Conservation (phyloP, 441 rosid genomes). For the Adansonia gregorii region DNA sequence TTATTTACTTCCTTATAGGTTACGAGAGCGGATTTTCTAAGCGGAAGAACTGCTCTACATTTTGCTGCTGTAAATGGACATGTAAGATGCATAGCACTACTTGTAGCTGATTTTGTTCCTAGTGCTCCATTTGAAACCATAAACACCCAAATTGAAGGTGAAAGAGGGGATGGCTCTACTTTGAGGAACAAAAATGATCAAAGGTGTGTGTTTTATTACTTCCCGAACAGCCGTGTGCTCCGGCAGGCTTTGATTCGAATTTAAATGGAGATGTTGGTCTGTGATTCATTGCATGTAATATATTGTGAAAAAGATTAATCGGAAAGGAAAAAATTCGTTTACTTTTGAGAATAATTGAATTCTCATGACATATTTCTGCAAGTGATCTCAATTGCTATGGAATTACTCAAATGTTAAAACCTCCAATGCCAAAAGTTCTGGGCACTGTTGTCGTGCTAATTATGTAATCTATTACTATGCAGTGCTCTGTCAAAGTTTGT, state of each 20-base stretch:
- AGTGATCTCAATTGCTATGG: constrained; percentile 2
- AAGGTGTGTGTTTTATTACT: constrained; percentile 43
- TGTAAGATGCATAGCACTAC: constrained; percentile 84
- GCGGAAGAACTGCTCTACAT: constrained; percentile 95
- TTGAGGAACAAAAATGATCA: constrained; percentile 60
- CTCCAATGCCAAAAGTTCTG: not conserved
- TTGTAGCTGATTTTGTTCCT: constrained; percentile 90
- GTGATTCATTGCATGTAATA: not conserved
- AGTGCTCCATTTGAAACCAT: constrained; percentile 64
- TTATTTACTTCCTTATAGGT: constrained; percentile 51
- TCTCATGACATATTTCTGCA: not conserved
- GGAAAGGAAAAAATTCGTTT: not conserved
- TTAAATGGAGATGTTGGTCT: not conserved
- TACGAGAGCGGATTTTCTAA: constrained; percentile 88
- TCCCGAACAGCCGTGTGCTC: not conserved
- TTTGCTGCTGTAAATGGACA: constrained; percentile 95
- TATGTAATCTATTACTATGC: constrained; percentile 41
- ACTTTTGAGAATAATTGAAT: not conserved
- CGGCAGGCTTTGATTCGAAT: constrained; percentile 14
- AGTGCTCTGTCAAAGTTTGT: constrained; percentile 88
- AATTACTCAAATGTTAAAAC: constrained; percentile 20
- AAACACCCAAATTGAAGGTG: constrained; percentile 48
- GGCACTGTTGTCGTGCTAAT: constrained; percentile 18
- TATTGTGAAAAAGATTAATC: not conserved
- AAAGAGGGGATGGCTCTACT: constrained; percentile 43